Evolutionary conservation across 2,329 filamentous ascomycete species (phyloP), one percentile per base, ranked within the genome.

Genomic region (Pyrenophora teres): DNA sequence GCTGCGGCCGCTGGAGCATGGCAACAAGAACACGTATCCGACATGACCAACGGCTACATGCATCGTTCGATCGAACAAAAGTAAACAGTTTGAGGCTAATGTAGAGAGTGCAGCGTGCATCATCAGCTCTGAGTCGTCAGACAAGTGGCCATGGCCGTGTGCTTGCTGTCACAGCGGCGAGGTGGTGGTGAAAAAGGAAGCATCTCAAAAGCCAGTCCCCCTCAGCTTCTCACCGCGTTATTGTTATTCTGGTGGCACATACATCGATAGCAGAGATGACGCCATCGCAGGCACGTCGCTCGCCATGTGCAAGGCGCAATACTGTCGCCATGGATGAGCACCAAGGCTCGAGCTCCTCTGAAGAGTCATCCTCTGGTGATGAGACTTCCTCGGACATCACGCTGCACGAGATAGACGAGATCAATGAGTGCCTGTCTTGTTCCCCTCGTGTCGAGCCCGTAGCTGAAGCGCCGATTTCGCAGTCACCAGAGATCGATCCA

Each of bases 301-400:
- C 59, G 61, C 57, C 61, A 62, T 64, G 53, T 47, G 46, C 25
- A 51, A 52, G 57, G 57, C 53, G 57, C 62, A 59, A 64, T 37
- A 47, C 35, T 56, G 53, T 43, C 39, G 40, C 57, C 43, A 52
- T 56, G 61, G 60, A 43, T 49, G 55, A 60, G 57, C 60, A 62
- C 37, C 54, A 48, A 36, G 35, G 44, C 50, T 45, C 37, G 27
- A 49, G 27, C 41, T 50, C 46, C 32, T 46, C 52, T 45, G 36
- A 50, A 36, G 54, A 55, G 40, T 50, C 58, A 15, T 55, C 50
- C 40, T 53, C 46, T 46, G 50, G 56, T 40, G 43, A 54, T 43
- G 56, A 57, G 21, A 55, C 56, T 50, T 53, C 50, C n/a, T 62
- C 60, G 25, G 50, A 60, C 54, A 58, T 36, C 23, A 60, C 53